These are phyloP conservation scores for Apiospora arundinis DNA, from an alignment of 2,329 filamentous ascomycete genomes.

Conservation along the genomic window DNA sequence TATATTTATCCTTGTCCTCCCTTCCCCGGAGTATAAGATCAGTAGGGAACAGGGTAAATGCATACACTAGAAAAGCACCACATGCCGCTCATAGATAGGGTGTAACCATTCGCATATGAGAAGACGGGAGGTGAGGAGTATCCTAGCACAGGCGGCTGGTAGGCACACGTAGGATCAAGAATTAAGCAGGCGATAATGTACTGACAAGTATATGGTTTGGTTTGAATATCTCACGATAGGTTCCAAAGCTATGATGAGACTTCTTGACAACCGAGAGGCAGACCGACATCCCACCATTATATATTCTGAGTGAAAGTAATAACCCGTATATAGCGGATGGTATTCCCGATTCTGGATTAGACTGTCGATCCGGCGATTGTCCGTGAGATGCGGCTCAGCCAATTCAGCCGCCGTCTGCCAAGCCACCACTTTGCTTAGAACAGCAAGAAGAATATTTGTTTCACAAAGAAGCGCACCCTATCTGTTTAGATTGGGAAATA, in stretches of 20 bases:
- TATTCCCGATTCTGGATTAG: neutral
- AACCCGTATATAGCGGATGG: neutral
- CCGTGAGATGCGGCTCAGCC: neutral
- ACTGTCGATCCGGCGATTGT: neutral
- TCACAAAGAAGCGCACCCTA: neutral
- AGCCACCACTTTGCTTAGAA: neutral
- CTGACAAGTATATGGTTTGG: neutral
- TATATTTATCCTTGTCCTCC: neutral
- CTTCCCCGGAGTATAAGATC: neutral
- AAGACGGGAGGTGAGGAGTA: neutral
- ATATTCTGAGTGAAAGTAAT: neutral
- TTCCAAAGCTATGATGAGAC: neutral
- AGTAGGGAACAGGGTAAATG: neutral
- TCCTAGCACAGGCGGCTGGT: neutral
- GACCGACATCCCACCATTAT: too few species aligned
- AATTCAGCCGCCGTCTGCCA: neutral
- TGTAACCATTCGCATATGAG: neutral
- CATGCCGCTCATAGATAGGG: neutral
- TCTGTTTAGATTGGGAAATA: neutral
- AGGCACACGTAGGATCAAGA: neutral
- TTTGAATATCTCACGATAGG: too few species aligned
- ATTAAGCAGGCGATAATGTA: neutral
- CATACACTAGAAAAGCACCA: neutral
- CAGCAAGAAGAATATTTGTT: neutral
- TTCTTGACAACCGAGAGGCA: neutral